Evolutionary conservation across 257 asterid species (phyloP), one percentile per base, ranked within the genome.

Genomic region (Lavandula angustifolia): DNA sequence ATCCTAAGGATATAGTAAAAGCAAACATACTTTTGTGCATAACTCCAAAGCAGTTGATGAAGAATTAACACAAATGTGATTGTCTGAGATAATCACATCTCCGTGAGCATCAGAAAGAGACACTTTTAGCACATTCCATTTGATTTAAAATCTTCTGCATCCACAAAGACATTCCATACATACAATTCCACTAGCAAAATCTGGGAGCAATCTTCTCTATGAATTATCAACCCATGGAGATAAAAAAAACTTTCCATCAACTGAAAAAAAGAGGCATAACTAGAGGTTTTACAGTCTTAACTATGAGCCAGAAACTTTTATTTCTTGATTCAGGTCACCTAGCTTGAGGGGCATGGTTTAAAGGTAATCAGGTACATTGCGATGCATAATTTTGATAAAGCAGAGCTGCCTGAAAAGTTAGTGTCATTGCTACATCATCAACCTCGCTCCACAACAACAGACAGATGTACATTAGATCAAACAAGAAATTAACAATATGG

Each of bases 91-190:
- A 78, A 94, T 87, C 75, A 94, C 85, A 84, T 94, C 99, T 76
- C 97, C 99, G 69, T 96, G 99, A 57, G 99, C 99, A 87, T 90
- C 99, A 64, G 87, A 78, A 70, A 94, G 87, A 63, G 99, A 94
- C 62, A 97, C 96, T 82, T 79, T 84, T 63, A 96, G 97, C 40
- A 97, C 99, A 42, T 85, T 87, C 99, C 99, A 94, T 75, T 94
- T 94, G 77, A 94, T 87, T 79, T 90, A 97, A 77, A 94, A 90
- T 72, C 96, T 85, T 87, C 99, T 94, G 58, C 78, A 79, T 66
- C 60, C 60, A 59, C 34, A 81, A 47, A 52, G 32, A 52, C 43
- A 29, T 62, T 14, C 66, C 13, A 22, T 22, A 22, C 27, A 22
- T 22, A 22, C 27, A 22, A 22, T 22, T 22, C 27, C 27, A 59